Percentiles rank a stretch among this genome's conserved stretches.
Evolutionary conservation across 1,139 yeast species (phyloP).

Genomic region (Pichia sp.): DNA sequence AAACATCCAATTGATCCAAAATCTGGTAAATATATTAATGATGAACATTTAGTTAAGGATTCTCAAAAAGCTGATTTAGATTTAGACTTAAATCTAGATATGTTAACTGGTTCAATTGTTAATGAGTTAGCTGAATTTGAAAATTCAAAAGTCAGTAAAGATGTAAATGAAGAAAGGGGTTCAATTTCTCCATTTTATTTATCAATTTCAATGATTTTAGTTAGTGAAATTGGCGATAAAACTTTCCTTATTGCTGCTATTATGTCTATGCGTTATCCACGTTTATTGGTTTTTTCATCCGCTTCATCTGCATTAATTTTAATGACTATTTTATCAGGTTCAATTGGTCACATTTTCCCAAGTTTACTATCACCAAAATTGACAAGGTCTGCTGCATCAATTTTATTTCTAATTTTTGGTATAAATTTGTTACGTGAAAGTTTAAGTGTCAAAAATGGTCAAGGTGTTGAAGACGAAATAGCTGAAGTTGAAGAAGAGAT

Average conservation of each 20-base stretch:
- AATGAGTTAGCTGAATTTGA: neutral
- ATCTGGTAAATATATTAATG: neutral
- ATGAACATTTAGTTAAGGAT: neutral
- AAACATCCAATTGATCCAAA: neutral
- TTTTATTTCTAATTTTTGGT: conserved; percentile 79
- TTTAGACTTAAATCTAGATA: neutral
- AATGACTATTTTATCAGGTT: conserved; percentile 87
- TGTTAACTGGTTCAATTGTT: neutral
- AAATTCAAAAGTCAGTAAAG: neutral
- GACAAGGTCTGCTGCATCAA: conserved; percentile 77
- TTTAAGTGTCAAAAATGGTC: conserved; percentile 65
- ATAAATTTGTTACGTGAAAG: conserved; percentile 74
- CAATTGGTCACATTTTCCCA: conserved; percentile 90
- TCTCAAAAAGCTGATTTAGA: neutral
- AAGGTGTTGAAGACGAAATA: conserved; percentile 90
- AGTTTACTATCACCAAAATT: conserved; percentile 69
- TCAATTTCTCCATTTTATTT: conserved; percentile 9
- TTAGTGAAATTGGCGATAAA: conserved; percentile 94
- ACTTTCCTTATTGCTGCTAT: conserved; percentile 94
- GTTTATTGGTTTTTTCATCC: conserved; percentile 75
- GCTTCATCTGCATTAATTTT: conserved; percentile 78
- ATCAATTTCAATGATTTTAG: conserved; percentile 70
- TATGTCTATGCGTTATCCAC: conserved; percentile 93
- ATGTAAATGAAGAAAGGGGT: neutral
- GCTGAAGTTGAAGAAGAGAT: conserved; percentile 94